Evolutionary conservation across 306 rosid species (phyloP).

Genomic region (Prunus campanulata): DNA sequence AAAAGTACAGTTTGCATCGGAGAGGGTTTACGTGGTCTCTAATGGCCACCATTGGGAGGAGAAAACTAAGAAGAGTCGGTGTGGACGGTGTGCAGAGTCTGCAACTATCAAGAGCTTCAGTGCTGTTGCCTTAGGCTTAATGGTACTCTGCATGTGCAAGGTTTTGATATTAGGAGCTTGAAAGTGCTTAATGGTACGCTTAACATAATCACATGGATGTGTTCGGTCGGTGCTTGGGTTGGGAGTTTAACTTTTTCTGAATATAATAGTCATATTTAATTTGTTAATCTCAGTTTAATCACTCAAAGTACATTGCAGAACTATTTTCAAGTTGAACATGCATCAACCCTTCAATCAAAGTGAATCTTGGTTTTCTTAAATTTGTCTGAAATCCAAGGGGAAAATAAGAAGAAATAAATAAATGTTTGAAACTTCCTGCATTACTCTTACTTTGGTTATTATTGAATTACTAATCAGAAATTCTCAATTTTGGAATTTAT

Average conservation of each 20-base stretch:
- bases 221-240: constrained; percentile 6
- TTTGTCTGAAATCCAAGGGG: not conserved
- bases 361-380: not conserved
- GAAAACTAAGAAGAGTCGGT: constrained; percentile 21
- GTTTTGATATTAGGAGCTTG: constrained; percentile 3
- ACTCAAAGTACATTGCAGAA: not conserved
- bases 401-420: too few species aligned
- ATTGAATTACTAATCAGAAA: too few species aligned
- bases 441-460: not conserved
- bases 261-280: not conserved
- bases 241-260: not conserved
- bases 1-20: not conserved
- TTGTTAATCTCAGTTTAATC: not conserved
- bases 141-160: not conserved
- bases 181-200: not conserved
- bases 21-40: not conserved
- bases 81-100: constrained; percentile 20
- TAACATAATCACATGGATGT: constrained; percentile 7
- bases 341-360: not conserved
- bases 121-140: not conserved
- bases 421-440: too few species aligned
- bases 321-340: not conserved
- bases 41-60: not conserved
- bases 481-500: too few species aligned
- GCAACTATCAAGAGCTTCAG: constrained; percentile 3